Conservation (phyloP, 1,139 yeast genomes). For the Taiozyma onychis region DNA sequence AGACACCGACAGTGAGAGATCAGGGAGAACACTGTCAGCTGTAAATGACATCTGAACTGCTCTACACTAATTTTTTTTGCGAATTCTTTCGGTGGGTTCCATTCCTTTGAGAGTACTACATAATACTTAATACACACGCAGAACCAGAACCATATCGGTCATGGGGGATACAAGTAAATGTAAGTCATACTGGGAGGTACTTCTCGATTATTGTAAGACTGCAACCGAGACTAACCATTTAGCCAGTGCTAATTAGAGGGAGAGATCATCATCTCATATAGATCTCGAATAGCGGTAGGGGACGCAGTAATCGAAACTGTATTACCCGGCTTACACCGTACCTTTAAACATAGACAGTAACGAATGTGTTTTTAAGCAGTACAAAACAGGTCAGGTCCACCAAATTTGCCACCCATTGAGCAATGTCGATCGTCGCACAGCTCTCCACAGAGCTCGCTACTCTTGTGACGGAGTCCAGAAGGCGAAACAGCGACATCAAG, state of each 20-base stretch:
- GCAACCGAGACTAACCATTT: too few species aligned
- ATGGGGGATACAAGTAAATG: too few species aligned
- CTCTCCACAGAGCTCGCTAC: constrained; percentile 50
- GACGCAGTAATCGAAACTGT: neutral
- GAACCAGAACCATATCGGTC: too few species aligned
- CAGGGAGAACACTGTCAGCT: neutral
- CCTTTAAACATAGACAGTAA: neutral
- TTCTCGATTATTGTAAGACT: too few species aligned
- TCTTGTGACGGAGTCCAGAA: constrained; percentile 62
- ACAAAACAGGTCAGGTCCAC: neutral
- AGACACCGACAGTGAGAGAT: neutral
- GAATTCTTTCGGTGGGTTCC: neutral
- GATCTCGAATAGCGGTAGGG: neutral
- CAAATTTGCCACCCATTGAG: neutral
- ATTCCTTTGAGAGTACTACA: neutral
- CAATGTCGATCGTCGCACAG: constrained; percentile 33
- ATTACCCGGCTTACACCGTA: neutral
- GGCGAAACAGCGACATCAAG: constrained; percentile 62
- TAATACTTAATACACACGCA: neutral
- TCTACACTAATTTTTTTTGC: neutral
- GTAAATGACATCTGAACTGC: neutral
- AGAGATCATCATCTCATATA: too few species aligned
- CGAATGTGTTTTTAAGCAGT: neutral
- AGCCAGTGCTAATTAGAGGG: too few species aligned
- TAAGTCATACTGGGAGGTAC: too few species aligned